Percentiles rank a stretch among this genome's conserved stretches.
These are phyloP conservation scores for Capsella rubella DNA, from an alignment of 441 rosid genomes.

Conservation along the genomic window DNA sequence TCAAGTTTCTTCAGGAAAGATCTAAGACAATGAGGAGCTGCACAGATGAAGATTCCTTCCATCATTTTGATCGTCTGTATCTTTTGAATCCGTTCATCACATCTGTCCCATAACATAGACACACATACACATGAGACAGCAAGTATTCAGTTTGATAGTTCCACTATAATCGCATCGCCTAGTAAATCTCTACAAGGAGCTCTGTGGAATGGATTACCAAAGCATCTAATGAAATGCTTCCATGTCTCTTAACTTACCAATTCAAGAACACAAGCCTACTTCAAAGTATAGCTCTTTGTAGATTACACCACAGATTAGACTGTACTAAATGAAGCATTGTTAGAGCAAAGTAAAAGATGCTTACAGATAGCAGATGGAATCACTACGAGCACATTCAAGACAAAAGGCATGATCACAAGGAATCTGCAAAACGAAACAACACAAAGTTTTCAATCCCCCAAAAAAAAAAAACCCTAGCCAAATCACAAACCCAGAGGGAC, in stretches of 20 bases:
- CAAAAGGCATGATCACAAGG: slow-evolving; percentile 98
- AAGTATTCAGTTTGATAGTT: slow-evolving; percentile 11
- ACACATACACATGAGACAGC: neutral
- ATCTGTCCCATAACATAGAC: slow-evolving; percentile 47
- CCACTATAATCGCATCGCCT: neutral
- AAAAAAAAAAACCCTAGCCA: neutral
- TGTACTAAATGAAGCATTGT: neutral
- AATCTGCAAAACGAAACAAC: slow-evolving; percentile 46
- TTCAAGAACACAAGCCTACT: slow-evolving; percentile 8
- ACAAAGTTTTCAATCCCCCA: neutral
- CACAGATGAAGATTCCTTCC: slow-evolving; percentile 97
- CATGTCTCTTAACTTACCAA: neutral
- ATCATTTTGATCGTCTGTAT: slow-evolving; percentile 93
- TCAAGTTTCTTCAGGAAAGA: slow-evolving; percentile 82
- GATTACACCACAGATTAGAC: neutral
- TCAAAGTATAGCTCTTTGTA: neutral
- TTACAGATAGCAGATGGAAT: slow-evolving; percentile 97
- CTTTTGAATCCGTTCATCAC: slow-evolving; percentile 94
- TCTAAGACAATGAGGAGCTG: slow-evolving; percentile 95
- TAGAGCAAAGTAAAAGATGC: slow-evolving; percentile 36
- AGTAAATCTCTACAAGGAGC: neutral
- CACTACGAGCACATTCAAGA: slow-evolving; percentile 94
- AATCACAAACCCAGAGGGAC: neutral
- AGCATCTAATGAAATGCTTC: slow-evolving; percentile 9
- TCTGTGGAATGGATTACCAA: slow-evolving; percentile 1